Evolutionary conservation across 2,329 filamentous ascomycete genomes (phyloP).

Genomic region (Graphilbum fragrans): DNA sequence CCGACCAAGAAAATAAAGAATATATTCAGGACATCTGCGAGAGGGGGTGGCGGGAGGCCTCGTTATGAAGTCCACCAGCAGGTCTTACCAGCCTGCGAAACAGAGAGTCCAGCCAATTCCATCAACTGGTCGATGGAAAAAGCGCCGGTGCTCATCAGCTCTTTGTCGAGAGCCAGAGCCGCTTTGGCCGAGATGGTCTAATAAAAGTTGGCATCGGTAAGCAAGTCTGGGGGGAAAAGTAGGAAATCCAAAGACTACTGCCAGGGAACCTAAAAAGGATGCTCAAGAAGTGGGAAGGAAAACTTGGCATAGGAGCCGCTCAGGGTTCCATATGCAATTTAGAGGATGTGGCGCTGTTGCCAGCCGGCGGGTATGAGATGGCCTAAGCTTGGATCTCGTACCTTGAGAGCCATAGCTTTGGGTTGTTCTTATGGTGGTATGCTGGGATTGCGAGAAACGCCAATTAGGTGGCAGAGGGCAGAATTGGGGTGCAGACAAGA

Average conservation of each 20-base stretch:
- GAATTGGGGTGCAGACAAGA: too few relatives aligned
- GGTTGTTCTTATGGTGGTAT: not conserved
- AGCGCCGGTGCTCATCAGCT: constrained; percentile 78
- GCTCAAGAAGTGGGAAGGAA: too few relatives aligned
- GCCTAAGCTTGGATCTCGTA: not conserved
- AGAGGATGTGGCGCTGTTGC: too few relatives aligned
- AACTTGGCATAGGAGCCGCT: too few relatives aligned
- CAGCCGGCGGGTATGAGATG: not conserved
- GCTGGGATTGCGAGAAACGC: too few relatives aligned
- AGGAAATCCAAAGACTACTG: too few relatives aligned
- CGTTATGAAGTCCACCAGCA: too few relatives aligned
- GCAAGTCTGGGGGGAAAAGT: not conserved
- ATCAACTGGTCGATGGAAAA: constrained; percentile 96
- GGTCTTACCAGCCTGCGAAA: constrained; percentile 76
- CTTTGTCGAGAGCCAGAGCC: constrained; percentile 78
- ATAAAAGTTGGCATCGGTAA: not conserved
- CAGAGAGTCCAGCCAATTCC: constrained; percentile 87
- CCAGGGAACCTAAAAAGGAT: too few relatives aligned
- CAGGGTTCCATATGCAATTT: too few relatives aligned
- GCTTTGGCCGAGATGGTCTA: constrained; percentile 81
- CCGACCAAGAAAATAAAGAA: not conserved
- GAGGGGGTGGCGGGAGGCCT: not conserved
- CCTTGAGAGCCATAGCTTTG: not conserved
- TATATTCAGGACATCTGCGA: not conserved
- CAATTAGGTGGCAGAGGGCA: too few relatives aligned